Evolutionary conservation across 768 basidiomycete genomes (phyloP).

Genomic region (Tylopilus sp.): DNA sequence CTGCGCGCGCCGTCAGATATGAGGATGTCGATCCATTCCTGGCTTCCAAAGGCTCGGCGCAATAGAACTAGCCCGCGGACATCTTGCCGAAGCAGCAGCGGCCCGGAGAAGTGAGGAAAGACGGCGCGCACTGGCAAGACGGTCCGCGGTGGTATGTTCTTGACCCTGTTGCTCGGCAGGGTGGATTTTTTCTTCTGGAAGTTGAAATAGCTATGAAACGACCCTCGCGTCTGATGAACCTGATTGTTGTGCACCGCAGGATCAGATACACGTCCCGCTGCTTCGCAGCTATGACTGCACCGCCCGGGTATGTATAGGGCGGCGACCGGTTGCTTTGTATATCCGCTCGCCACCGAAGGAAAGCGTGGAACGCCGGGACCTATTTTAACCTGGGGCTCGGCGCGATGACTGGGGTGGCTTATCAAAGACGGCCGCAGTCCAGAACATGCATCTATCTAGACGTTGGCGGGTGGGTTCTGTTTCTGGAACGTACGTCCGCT

Average conservation of each 20-base stretch:
- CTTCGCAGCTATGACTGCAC: too few relatives aligned
- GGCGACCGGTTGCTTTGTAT: background rate
- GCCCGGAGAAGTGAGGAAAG: background rate
- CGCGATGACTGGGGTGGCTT: background rate
- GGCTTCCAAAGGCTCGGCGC: background rate
- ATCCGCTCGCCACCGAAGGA: conserved; percentile 6
- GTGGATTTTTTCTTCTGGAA: background rate
- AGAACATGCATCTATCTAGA: background rate
- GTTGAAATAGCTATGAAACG: background rate
- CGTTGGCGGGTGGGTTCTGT: background rate
- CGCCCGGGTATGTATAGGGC: background rate
- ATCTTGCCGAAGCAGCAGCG: background rate
- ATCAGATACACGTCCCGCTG: background rate
- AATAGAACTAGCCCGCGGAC: background rate
- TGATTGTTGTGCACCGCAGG: background rate
- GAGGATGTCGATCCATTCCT: background rate
- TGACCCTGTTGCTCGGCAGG: background rate
- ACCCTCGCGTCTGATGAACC: background rate
- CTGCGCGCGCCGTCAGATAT: background rate
- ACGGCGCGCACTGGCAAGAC: background rate
- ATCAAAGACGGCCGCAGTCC: background rate
- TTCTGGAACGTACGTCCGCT: background rate
- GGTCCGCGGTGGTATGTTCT: background rate
- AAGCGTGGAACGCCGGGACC: background rate
- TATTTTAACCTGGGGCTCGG: background rate